These are phyloP conservation scores for Irineochytrium annulatum DNA, from an alignment of 192 early-diverging fungal species.

Conservation along the genomic window DNA sequence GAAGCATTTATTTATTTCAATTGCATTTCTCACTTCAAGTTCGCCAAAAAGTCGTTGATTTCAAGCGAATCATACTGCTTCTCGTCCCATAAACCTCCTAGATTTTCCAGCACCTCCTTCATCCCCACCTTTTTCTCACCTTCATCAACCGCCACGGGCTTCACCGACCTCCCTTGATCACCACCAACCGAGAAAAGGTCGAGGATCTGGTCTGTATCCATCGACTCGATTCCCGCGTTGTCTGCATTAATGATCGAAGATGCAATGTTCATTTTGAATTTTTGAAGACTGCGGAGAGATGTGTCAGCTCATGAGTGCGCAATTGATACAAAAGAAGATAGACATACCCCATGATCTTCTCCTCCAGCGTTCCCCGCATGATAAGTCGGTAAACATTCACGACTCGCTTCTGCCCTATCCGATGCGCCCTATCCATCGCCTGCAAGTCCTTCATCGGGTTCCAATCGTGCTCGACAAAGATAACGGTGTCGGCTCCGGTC, in stretches of 20 bases:
- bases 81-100: conserved; percentile 89
- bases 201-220: conserved; percentile 94
- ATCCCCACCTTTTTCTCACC: conserved; percentile 46
- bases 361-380: conserved; percentile 94
- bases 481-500: conserved; percentile 98
- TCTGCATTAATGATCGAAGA: conserved; percentile 94
- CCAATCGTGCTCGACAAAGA: conserved; percentile 99
- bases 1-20: too few relatives aligned
- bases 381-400: conserved; percentile 99
- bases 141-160: not conserved
- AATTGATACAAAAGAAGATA: not conserved
- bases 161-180: conserved; percentile 34
- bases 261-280: conserved; percentile 97
- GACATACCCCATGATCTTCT: conserved; percentile 95
- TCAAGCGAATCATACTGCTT: conserved; percentile 53
- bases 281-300: conserved; percentile 68
- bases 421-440: conserved; percentile 98
- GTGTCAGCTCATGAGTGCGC: not conserved
- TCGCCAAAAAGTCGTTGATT: conserved; percentile 32
- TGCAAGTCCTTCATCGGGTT: conserved; percentile 99
- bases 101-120: conserved; percentile 68
- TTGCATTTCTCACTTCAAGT: conserved; percentile 29
- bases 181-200: conserved; percentile 83
- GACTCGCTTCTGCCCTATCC: conserved; percentile 93
- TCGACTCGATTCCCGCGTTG: conserved; percentile 86